These are phyloP conservation scores for Neurospora africana DNA, from an alignment of 495 filamentous ascomycete genomes.

Conservation along the genomic window DNA sequence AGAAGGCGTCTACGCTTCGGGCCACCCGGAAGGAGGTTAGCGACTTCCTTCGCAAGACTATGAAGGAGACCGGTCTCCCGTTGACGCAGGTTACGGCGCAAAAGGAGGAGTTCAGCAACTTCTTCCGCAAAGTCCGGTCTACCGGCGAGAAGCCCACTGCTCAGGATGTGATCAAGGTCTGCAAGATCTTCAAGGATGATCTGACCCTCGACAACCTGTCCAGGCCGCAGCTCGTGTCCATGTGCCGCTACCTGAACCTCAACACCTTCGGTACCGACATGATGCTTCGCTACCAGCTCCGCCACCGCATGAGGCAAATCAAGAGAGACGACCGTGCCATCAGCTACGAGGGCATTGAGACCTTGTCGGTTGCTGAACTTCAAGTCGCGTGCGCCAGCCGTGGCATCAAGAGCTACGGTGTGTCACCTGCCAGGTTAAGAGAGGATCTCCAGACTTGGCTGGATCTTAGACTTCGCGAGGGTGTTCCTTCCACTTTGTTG, in stretches of 20 bases:
- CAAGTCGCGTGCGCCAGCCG: constrained; percentile 85
- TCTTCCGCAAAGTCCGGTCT: constrained; percentile 91
- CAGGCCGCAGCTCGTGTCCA: constrained; percentile 87
- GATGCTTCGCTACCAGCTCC: constrained; percentile 95
- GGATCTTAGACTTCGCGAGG: constrained; percentile 83
- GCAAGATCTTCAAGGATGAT: constrained; percentile 99
- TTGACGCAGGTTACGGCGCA: constrained; percentile 76
- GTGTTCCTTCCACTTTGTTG: constrained; percentile 86
- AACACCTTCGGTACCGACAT: constrained; percentile 93
- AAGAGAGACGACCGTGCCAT: constrained; percentile 96
- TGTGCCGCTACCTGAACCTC: constrained; percentile 97
- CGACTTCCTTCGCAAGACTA: constrained; percentile 75
- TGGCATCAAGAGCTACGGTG: constrained; percentile 83
- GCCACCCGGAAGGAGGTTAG: constrained; percentile 90
- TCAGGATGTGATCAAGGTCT: constrained; percentile 94
- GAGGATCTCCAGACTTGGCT: constrained; percentile 94
- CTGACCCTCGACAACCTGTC: constrained; percentile 95
- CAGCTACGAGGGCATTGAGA: constrained; percentile 86
- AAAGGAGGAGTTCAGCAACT: constrained; percentile 90
- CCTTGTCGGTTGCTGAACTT: constrained; percentile 82
- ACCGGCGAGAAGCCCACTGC: constrained; percentile 83
- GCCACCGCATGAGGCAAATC: constrained; percentile 97
- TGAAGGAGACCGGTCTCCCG: constrained; percentile 87
- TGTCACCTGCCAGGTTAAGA: constrained; percentile 74
- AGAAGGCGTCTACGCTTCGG: constrained; percentile 72